These are phyloP conservation scores for Xylariaceae sp. DNA, from an alignment of 2,329 filamentous ascomycete genomes.

Conservation along the genomic window DNA sequence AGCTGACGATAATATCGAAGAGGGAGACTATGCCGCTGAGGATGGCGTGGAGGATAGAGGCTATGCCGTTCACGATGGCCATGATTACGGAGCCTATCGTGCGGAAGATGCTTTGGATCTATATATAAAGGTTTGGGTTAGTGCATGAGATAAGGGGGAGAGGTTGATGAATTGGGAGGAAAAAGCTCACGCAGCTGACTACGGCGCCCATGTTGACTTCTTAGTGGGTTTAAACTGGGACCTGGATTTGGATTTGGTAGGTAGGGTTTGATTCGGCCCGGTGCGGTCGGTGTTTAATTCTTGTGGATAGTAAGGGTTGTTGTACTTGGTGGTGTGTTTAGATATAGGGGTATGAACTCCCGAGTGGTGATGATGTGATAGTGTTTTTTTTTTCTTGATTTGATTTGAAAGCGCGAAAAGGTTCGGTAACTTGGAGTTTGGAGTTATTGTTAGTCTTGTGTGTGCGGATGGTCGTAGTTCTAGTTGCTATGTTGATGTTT, in stretches of 20 bases:
- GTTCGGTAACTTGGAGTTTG: background rate
- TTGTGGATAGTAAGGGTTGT: background rate
- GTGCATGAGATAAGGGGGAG: background rate
- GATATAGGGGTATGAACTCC: background rate
- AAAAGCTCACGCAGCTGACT: constrained; percentile 68
- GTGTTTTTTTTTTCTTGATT: background rate
- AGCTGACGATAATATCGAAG: constrained; percentile 61
- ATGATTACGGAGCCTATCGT: constrained; percentile 63
- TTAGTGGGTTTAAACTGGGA: constrained; percentile 7
- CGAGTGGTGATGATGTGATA: background rate
- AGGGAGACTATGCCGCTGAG: constrained; percentile 61
- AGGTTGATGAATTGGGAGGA: background rate
- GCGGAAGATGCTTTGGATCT: constrained; percentile 56
- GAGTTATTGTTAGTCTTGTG: background rate
- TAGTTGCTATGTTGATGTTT: background rate
- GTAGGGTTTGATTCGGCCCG: constrained; percentile 5
- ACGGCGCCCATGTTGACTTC: constrained; percentile 68
- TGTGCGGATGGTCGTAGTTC: background rate
- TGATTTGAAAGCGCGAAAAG: background rate
- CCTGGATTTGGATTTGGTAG: constrained; percentile 15
- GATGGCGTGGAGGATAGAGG: constrained; percentile 58
- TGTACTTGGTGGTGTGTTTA: background rate
- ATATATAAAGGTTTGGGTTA: constrained; percentile 1
- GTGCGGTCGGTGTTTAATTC: background rate
- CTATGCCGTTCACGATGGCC: constrained; percentile 63